These are phyloP conservation scores for Cercospora sp. DNA, from an alignment of 2,329 filamentous ascomycete genomes.

Conservation along the genomic window DNA sequence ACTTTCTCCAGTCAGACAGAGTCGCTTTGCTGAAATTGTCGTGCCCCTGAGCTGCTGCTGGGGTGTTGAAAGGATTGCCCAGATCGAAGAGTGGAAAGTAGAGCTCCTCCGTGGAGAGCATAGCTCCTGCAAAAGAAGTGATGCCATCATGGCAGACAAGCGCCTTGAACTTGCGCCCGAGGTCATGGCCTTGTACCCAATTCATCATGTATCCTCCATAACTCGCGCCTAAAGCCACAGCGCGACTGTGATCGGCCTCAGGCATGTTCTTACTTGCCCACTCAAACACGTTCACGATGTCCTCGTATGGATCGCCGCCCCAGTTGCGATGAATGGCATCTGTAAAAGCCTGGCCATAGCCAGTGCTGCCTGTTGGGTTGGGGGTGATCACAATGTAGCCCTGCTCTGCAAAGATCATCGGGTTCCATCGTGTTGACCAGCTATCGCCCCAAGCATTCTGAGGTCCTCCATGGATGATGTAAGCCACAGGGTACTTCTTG, in stretches of 20 bases:
- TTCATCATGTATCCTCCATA: conserved; percentile 53
- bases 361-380: conserved; percentile 37
- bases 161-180: conserved; percentile 84
- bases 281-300: conserved; percentile 76
- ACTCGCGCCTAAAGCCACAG: conserved; percentile 73
- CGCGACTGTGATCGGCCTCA: conserved; percentile 67
- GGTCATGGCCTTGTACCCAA: conserved; percentile 80
- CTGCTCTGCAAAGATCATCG: conserved; percentile 38
- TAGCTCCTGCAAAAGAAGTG: conserved; percentile 32
- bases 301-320: conserved; percentile 82
- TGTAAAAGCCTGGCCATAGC: conserved; percentile 37
- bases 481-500: conserved; percentile 38
- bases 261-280: conserved; percentile 66
- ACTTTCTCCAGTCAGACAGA: conserved; percentile 37
- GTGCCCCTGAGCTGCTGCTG: conserved; percentile 17
- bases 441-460: conserved; percentile 36
- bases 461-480: conserved; percentile 38
- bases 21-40: conserved; percentile 25
- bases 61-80: conserved; percentile 29
- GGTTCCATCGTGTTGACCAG: conserved; percentile 39
- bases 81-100: conserved; percentile 59
- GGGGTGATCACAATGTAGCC: conserved; percentile 36
- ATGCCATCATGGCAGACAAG: conserved; percentile 64
- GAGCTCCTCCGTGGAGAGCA: conserved; percentile 51
- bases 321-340: conserved; percentile 73